Conservation (phyloP, 2,329 filamentous ascomycete genomes). For the Ramularia endophylla region DNA sequence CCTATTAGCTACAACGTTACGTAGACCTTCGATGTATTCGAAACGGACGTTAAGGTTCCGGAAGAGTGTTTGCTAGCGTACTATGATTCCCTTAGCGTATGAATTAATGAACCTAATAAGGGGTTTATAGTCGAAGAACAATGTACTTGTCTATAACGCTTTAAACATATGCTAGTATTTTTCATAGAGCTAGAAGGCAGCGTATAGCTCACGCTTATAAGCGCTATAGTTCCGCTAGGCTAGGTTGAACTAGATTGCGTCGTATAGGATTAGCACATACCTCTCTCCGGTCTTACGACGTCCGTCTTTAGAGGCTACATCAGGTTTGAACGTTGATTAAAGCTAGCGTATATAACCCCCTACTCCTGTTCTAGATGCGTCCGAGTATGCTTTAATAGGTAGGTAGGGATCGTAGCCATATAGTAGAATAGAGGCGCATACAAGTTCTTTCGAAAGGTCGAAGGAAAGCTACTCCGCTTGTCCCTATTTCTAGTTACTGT, state of each 20-base stretch:
- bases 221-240: too few relatives aligned
- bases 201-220: too few relatives aligned
- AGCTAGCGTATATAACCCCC: background rate
- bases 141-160: too few relatives aligned
- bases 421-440: background rate
- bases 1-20: too few relatives aligned
- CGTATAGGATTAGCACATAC: constrained; percentile 5
- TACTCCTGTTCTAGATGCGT: background rate
- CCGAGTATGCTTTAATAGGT: constrained; percentile 2
- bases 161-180: too few relatives aligned
- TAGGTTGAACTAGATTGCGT: constrained; percentile 1
- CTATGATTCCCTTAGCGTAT: too few relatives aligned
- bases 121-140: constrained; percentile 4
- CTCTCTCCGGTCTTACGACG: too few relatives aligned
- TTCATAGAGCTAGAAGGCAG: too few relatives aligned
- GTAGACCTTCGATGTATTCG: too few relatives aligned
- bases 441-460: constrained; percentile 1
- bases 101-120: constrained; percentile 5
- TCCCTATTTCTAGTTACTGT: constrained; percentile 2
- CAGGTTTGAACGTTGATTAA: background rate
- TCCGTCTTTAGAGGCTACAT: too few relatives aligned
- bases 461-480: constrained; percentile 4
- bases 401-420: constrained; percentile 1
- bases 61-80: too few relatives aligned
- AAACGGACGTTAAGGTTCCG: too few relatives aligned